Base-by-base conservation (phyloP, 495 filamentous ascomycete species). In the Bombardia bombarda region DNA sequence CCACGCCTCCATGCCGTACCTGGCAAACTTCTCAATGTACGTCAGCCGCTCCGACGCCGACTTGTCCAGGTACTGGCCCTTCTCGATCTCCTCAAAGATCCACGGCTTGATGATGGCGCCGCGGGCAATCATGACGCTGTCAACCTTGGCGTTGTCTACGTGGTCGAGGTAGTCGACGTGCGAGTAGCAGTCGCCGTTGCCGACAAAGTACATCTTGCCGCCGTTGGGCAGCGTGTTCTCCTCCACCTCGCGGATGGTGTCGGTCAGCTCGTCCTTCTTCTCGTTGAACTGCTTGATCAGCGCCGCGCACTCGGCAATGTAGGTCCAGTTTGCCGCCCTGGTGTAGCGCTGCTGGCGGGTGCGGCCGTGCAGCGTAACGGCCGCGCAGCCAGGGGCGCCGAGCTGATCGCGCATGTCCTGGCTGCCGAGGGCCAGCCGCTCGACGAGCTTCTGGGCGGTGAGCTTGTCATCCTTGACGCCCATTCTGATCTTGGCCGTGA, bases 61-160 rank as follows among this genome's bases (percentile, higher is more conserved):
- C 57, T 97, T 98, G 68, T 98, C 92, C 14, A 98, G 74, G 51
- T 97, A 95, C 62, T 97, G 93, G 1, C 86, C 84, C 25, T 77
- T 73, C 46, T 84, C 79, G 46, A 98, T 97, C 61, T 98, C 92
- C 58, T 97, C 92, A 57, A 96, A 98, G 38, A 98, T 64, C 92
- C 92, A 98, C 1, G 93, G 89, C 66, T 97, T 98, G 63, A 96
- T 84, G 45, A 97, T 68, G 5, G 90, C 90, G 33, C 90, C 90
- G 41, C 90, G 81, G 12, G 78, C 90, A 40, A 95, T 74, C 90
- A 97, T 97, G 48, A 93, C 84, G 8, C 75, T 77, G 65, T 95
- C 88, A 14, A 95, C 88, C 18, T 75, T 74, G 20, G 85, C 77
- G 40, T 86, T 74, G 22, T 80, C 72, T 35, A 97, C 69, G 55